Percentiles rank a stretch among this genome's conserved stretches.
These are phyloP conservation scores for Samsoniella hepiali DNA, from an alignment of 2,329 filamentous ascomycete species.

Conservation along the genomic window DNA sequence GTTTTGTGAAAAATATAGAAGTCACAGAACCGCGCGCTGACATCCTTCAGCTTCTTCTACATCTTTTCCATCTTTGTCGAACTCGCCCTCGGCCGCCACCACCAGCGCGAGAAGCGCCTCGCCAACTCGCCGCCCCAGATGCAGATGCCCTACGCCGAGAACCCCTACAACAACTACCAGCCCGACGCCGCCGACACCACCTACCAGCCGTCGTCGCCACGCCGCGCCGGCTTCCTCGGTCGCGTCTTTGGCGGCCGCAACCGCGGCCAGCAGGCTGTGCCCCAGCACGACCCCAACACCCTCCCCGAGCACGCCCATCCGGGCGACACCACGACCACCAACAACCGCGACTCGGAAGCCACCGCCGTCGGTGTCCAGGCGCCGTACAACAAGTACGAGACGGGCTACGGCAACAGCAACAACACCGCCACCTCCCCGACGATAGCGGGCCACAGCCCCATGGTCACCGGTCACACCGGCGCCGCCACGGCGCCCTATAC, in stretches of 20 bases:
- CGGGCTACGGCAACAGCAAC: conserved; percentile 15
- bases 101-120: conserved; percentile 71
- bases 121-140: conserved; percentile 41
- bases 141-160: conserved; percentile 16
- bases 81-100: conserved; percentile 63
- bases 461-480: not conserved
- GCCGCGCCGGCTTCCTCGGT: conserved; percentile 32
- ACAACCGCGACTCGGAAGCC: conserved; percentile 40
- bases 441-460: not conserved
- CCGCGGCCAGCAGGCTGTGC: conserved; percentile 16
- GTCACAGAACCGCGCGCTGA: too few relatives aligned
- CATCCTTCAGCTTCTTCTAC: conserved; percentile 60
- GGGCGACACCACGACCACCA: conserved; percentile 31
- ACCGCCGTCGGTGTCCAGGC: conserved; percentile 33
- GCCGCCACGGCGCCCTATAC: not conserved
- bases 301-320: conserved; percentile 42
- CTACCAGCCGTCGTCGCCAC: conserved; percentile 37
- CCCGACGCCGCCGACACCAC: conserved; percentile 36
- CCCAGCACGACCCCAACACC: conserved; percentile 28
- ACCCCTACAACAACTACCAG: conserved; percentile 47
- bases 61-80: conserved; percentile 68
- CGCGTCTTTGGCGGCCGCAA: conserved; percentile 31
- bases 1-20: not conserved
- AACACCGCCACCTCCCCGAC: not conserved
- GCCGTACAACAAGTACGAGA: conserved; percentile 28